Evolutionary conservation across 805 yeast genomes (phyloP), one percentile per base, ranked within the genome.

Genomic region (Cyberlindnera misumaiensis): DNA sequence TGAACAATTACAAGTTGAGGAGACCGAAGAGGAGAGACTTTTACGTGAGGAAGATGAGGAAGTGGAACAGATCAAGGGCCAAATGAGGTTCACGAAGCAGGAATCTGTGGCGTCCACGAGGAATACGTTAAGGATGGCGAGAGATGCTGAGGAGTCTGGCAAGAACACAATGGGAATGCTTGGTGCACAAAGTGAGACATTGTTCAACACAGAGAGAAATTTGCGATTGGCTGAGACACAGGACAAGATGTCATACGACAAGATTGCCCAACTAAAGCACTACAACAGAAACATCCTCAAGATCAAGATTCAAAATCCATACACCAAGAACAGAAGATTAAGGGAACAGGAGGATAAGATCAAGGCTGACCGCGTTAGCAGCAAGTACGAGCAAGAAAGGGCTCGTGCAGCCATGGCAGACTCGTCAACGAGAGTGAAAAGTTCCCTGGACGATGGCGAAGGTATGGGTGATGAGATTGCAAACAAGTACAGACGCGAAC

Each of bases 151-250:
- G 53, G 74, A 73, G 43, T 68, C 81, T 5, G 90, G 87, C 28
- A 67, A 80, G 45, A 89, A 90, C 56, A 83, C 97, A 0, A 62
- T 90, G 45, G 97, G 96, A 22, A 77, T 86, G 77, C 70, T 93
- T 35, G 98, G 98, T 18, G 75, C 89, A n/a, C 97, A 93, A 60
- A 79, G 93, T 41, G 96, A 88, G 56, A 70, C 86, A 35, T 67
- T 93, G 46, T 84, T 82, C 58, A 77, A 76, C 52, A 79, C 89
- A 15, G 96, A 93, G 56, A 75, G 76, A 47, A 80, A 80, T 47
- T 65, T 90, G 48, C 75, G 83, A 38, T 64, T 84, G 39, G 86
- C 94, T 37, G 83, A 80, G 42, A 80, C 86, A 3, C 96, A 88
- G 57, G 84, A 85, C 42, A 68, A 78, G 49, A 74, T 84, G 39